Conservation (phyloP, 257 asterid genomes). For the Orobanche coerulescens region DNA sequence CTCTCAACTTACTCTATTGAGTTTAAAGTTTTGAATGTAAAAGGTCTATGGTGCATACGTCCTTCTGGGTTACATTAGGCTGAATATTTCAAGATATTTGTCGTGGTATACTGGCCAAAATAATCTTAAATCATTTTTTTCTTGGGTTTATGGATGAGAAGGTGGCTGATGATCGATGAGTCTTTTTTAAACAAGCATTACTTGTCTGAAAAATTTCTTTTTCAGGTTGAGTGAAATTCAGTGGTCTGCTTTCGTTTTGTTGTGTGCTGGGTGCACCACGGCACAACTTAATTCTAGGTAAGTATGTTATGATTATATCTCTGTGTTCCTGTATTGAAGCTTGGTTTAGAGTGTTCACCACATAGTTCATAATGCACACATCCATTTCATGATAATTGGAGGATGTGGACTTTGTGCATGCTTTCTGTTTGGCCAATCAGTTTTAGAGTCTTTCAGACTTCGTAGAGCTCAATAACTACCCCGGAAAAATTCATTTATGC, state of each 20-base stretch:
- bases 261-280: slow-evolving; percentile 99
- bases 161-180: slow-evolving; percentile 4
- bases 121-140: neutral
- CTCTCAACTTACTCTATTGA: slow-evolving; percentile 12
- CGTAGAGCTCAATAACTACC: neutral
- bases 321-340: slow-evolving; percentile 14
- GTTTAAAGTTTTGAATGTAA: slow-evolving; percentile 9
- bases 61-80: slow-evolving; percentile 6
- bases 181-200: slow-evolving; percentile 9
- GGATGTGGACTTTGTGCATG: slow-evolving; percentile 4
- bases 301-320: slow-evolving; percentile 27
- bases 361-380: slow-evolving; percentile 3
- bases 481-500: neutral
- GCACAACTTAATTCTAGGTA: slow-evolving; percentile 94
- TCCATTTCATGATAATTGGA: neutral
- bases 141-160: slow-evolving; percentile 15
- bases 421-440: slow-evolving; percentile 3
- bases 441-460: neutral
- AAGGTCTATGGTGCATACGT: slow-evolving; percentile 2
- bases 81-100: neutral
- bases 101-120: slow-evolving; percentile 6
- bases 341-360: neutral
- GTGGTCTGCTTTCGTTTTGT: slow-evolving; percentile 92
- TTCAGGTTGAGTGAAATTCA: slow-evolving; percentile 90
- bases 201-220: slow-evolving; percentile 10